Evolutionary conservation across 2,329 filamentous ascomycete species (phyloP), one percentile per base, ranked within the genome.

Genomic region (Cytospora leucostoma): DNA sequence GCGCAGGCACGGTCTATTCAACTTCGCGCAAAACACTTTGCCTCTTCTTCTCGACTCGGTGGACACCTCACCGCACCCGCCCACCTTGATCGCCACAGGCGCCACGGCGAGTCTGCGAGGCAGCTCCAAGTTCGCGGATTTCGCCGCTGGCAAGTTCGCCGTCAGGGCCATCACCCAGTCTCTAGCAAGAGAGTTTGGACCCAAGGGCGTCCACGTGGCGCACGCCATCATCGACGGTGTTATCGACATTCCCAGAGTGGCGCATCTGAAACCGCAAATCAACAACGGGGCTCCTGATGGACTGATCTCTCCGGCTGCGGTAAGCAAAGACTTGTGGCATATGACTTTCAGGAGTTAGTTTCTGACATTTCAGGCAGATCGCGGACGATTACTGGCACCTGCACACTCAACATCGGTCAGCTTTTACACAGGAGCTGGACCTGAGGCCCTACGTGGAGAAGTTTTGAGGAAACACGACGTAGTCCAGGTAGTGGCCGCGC

Each of bases 341-440:
- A 47, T 15, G 17, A 32, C 11, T 17, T 32, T 17, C 10, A 3
- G 13, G 11, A 44, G 32, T 53, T 61, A 34, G 35, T 50, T 13
- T 17, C 33, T 47, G n/a, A 47, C 44, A 12, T 3, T 27, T 11
- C 7, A 53, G 6, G 44, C 65, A 94, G 87, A 96, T 96, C 80
- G 92, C 92, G 12, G 91, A 96, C 68, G 84, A 86, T 12, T 96
- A 96, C 71, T 96, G 92, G 91, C 80, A 88, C 72, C 73, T 96
- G 70, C 92, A 96, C 72, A 89, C 87, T 0, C 92, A 97, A 78
- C 90, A 88, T 37, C 83, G 85, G 68, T 91, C 89, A 7, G 86
- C 86, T 2, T 96, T 94, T 71, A 93, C 91, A 0, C 91, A 91
- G 72, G 91, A 96, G 77, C 75, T 96, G 69, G 92, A 96, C 75